These are phyloP conservation scores for Exsudoporus frostii DNA, from an alignment of 768 basidiomycete species.

Conservation along the genomic window DNA sequence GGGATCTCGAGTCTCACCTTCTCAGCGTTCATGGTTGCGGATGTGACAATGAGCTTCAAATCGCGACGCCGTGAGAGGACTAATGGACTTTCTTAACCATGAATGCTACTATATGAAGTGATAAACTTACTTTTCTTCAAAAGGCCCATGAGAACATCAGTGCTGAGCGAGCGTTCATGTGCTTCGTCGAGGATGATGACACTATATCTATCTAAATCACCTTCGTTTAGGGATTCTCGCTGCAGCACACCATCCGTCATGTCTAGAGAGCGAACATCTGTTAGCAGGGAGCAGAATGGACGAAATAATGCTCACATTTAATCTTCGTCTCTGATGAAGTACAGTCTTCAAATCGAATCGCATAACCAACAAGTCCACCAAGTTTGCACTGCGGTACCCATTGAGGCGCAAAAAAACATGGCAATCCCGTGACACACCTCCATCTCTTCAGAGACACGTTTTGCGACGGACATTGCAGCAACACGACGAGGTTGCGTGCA, in stretches of 20 bases:
- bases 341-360: slow-evolving; percentile 98
- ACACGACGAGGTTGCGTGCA: slow-evolving; percentile 99
- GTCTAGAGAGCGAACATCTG: slow-evolving; percentile 44
- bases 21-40: slow-evolving; percentile 99
- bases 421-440: slow-evolving; percentile 53
- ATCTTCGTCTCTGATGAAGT: slow-evolving; percentile 93
- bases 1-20: slow-evolving; percentile 54
- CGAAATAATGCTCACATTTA: slow-evolving; percentile 67
- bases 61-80: slow-evolving; percentile 89
- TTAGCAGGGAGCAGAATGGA: background rate
- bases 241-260: slow-evolving; percentile 99
- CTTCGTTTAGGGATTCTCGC: slow-evolving; percentile 97
- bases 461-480: slow-evolving; percentile 99
- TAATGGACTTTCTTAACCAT: slow-evolving; percentile 26
- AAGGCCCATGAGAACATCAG: slow-evolving; percentile 97
- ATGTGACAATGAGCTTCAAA: slow-evolving; percentile 94
- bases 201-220: slow-evolving; percentile 95
- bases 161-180: slow-evolving; percentile 95
- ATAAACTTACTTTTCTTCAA: slow-evolving; percentile 76
- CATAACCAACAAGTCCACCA: slow-evolving; percentile 89
- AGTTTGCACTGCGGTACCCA: slow-evolving; percentile 65
- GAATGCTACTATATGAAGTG: background rate
- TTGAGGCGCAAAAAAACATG: slow-evolving; percentile 2
- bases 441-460: slow-evolving; percentile 99
- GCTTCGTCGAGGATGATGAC: slow-evolving; percentile 99